Base-by-base conservation (phyloP, 2,329 filamentous ascomycete genomes). In the Lecanicillium sp. region DNA sequence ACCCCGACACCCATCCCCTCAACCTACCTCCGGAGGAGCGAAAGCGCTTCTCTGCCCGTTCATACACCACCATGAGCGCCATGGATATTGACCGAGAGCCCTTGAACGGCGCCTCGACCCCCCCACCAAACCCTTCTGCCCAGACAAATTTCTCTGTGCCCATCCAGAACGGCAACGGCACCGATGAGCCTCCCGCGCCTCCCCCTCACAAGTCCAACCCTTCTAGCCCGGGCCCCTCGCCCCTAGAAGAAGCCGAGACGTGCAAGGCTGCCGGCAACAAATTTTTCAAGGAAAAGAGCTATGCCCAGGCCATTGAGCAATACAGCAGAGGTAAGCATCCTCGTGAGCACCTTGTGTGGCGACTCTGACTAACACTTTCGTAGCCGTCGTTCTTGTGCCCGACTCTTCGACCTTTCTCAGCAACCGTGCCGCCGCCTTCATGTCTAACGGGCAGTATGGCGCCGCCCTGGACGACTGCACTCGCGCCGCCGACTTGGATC, bases 191-290 rank as follows among this genome's bases (percentile, higher is more conserved):
- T 45, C 86, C 86, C 10, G 73, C 77, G 30, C 86, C 86, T 45
- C 86, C 86, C 44, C 86, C 85, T 51, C 86, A 90, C 68, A 76
- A 79, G 58, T 81, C 78, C 23, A 79, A 77, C 60, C 77, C 78
- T 37, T 75, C 74, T 48, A 83, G 77, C 62, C 80, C 79, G 36
- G 69, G 71, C 42, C 70, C 74, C 37, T 74, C 69, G 29, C 65
- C 73, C 20, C 67, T 70, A 35, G 86, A 91, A 46, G 88, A 96
- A 62, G 89, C 91, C 21, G 93, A 98, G 70, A 77, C 82, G 11
- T 95, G 85, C 78, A 98, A 98, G 75, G 81, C 87, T 58, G 81
- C 87, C 2, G 93, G 93, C 51, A 98, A 98, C 72, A 93, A 93
- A 62, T 91, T 88, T 62, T 98, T 96, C 79, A 97, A 96, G 73